Conservation (phyloP, 2,329 filamentous ascomycete genomes). For the Arthrobotrys megalospora region DNA sequence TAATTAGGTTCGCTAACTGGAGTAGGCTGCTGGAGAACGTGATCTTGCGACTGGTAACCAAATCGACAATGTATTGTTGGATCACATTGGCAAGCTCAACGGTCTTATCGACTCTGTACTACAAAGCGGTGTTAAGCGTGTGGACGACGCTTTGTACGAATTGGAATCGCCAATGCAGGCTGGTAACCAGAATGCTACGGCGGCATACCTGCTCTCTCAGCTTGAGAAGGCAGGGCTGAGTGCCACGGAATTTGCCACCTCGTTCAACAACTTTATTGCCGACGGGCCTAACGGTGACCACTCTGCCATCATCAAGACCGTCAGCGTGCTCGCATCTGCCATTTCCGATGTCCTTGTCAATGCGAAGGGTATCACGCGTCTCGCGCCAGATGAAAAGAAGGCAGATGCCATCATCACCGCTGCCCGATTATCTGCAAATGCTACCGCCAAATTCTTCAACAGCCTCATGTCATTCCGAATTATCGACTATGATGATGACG, state of each 20-base stretch:
- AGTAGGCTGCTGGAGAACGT: slow-evolving; percentile 78
- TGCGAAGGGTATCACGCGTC: slow-evolving; percentile 92
- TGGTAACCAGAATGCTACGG: slow-evolving; percentile 97
- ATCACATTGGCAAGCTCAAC: slow-evolving; percentile 92
- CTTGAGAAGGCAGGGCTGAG: slow-evolving; percentile 96
- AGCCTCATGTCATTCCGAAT: slow-evolving; percentile 93
- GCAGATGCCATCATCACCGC: slow-evolving; percentile 86
- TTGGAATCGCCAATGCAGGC: slow-evolving; percentile 98
- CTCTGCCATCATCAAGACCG: slow-evolving; percentile 90
- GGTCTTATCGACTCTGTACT: slow-evolving; percentile 97
- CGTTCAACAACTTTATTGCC: slow-evolving; percentile 98
- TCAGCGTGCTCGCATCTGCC: slow-evolving; percentile 89
- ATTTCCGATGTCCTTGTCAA: slow-evolving; percentile 95
- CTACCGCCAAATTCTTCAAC: slow-evolving; percentile 95
- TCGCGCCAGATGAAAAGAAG: slow-evolving; percentile 96
- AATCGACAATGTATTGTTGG: slow-evolving; percentile 88
- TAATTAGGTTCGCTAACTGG: slow-evolving; percentile 16
- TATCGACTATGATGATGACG: slow-evolving; percentile 87
- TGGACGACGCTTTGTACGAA: slow-evolving; percentile 97
- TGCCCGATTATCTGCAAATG: slow-evolving; percentile 85
- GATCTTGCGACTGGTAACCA: slow-evolving; percentile 89
- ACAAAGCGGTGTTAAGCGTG: slow-evolving; percentile 90
- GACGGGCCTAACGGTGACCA: slow-evolving; percentile 93
- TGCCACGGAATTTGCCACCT: slow-evolving; percentile 96
- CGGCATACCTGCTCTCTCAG: slow-evolving; percentile 93